Percentiles rank a stretch among this genome's conserved stretches.
phyloP scores from a whole-genome alignment of 2,329 filamentous ascomycete species.

The Calonectria hongkongensis region DNA sequence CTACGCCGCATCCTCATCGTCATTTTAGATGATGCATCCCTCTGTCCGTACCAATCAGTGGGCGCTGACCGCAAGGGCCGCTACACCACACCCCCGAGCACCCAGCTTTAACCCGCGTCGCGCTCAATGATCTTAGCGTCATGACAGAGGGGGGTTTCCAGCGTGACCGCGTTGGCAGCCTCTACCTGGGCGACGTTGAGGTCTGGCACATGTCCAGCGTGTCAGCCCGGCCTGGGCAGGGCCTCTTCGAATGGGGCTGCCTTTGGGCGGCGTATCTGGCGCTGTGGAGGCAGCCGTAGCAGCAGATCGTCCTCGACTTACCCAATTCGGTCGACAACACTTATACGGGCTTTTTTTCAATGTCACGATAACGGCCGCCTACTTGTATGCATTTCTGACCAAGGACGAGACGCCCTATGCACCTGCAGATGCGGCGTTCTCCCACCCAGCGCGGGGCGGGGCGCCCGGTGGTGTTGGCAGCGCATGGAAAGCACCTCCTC shows the following conservation, averaged over 20 bases:
- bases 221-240: slow-evolving; percentile 79
- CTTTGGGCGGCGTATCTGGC: slow-evolving; percentile 82
- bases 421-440: not conserved
- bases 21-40: slow-evolving; percentile 9
- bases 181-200: slow-evolving; percentile 86
- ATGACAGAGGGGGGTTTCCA: slow-evolving; percentile 80
- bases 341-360: slow-evolving; percentile 84
- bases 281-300: slow-evolving; percentile 82
- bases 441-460: slow-evolving; percentile 7
- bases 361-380: slow-evolving; percentile 83
- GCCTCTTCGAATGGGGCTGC: slow-evolving; percentile 85
- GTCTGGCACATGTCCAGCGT: slow-evolving; percentile 90
- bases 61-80: not conserved
- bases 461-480: slow-evolving; percentile 52
- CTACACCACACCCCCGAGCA: slow-evolving; percentile 70
- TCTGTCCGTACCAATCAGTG: slow-evolving; percentile 18
- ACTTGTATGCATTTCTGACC: slow-evolving; percentile 68
- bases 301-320: slow-evolving; percentile 86
- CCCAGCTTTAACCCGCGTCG: slow-evolving; percentile 81
- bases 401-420: not conserved
- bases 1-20: not conserved
- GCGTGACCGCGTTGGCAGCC: slow-evolving; percentile 83
- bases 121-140: slow-evolving; percentile 87
- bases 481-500: not conserved
- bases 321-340: slow-evolving; percentile 81